These are phyloP conservation scores for Clohesyomyces aquaticus DNA, from an alignment of 495 filamentous ascomycete genomes.

Conservation along the genomic window DNA sequence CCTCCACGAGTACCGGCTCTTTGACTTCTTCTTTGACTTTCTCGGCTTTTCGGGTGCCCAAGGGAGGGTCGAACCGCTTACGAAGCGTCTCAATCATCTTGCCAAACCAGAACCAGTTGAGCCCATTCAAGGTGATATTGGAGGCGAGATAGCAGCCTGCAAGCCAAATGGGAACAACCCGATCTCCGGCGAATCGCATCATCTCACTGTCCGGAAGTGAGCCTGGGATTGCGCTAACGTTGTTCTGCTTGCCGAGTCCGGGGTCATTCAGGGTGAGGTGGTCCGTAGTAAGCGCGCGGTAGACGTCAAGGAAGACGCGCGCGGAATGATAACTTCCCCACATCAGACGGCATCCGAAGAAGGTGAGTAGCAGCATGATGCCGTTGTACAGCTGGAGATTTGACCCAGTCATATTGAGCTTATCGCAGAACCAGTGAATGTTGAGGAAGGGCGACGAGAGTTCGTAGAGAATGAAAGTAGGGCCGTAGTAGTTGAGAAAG, in stretches of 20 bases:
- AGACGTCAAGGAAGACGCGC: conserved; percentile 80
- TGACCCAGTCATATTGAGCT: conserved; percentile 90
- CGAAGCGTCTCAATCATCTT: conserved; percentile 94
- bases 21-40: conserved; percentile 11
- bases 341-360: conserved; percentile 86
- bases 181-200: conserved; percentile 55
- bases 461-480: conserved; percentile 95
- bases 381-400: conserved; percentile 84
- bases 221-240: conserved; percentile 15
- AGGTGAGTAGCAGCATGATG: conserved; percentile 68
- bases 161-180: conserved; percentile 76
- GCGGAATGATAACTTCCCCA: conserved; percentile 87
- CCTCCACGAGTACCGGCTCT: conserved; percentile 38
- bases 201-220: conserved; percentile 47
- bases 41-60: conserved; percentile 44
- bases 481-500: conserved; percentile 90
- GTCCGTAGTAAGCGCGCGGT: conserved; percentile 51
- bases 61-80: conserved; percentile 79
- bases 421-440: conserved; percentile 99
- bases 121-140: conserved; percentile 78
- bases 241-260: conserved; percentile 13
- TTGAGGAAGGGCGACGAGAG: conserved; percentile 59
- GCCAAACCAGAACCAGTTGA: conserved; percentile 96
- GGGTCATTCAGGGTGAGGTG: conserved; percentile 8
- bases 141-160: conserved; percentile 72